Evolutionary conservation across 441 rosid genomes (phyloP).

Genomic region (Bocquillonia castaneifolia): DNA sequence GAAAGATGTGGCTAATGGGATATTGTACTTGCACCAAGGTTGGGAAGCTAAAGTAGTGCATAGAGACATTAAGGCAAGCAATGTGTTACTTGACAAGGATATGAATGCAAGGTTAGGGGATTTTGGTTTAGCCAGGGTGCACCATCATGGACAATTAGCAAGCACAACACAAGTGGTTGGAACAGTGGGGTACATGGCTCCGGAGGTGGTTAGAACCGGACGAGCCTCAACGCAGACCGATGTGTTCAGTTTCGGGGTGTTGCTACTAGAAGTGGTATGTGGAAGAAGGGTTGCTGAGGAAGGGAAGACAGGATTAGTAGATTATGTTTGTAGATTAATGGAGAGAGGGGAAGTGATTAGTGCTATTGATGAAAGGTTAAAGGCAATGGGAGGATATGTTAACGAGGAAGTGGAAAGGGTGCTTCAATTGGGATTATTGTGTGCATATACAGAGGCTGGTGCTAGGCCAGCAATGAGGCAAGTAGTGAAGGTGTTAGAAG

Average conservation of each 20-base stretch:
- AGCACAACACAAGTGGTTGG: slow-evolving; percentile 68
- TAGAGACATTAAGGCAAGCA: slow-evolving; percentile 74
- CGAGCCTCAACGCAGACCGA: slow-evolving; percentile 59
- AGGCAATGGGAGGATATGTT: slow-evolving; percentile 22
- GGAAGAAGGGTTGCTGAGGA: slow-evolving; percentile 71
- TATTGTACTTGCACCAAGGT: slow-evolving; percentile 70
- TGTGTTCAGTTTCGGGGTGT: slow-evolving; percentile 57
- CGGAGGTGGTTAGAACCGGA: slow-evolving; percentile 57
- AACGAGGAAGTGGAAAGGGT: slow-evolving; percentile 47
- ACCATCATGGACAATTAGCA: slow-evolving; percentile 44
- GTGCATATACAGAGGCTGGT: slow-evolving; percentile 53
- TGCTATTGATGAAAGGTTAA: slow-evolving; percentile 39
- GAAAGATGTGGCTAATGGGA: slow-evolving; percentile 58
- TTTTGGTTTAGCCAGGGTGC: slow-evolving; percentile 70
- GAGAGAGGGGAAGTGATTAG: slow-evolving; percentile 35
- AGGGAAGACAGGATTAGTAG: slow-evolving; percentile 51
- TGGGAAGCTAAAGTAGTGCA: slow-evolving; percentile 71
- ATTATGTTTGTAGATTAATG: slow-evolving; percentile 52
- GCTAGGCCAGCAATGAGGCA: slow-evolving; percentile 75
- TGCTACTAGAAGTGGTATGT: slow-evolving; percentile 67
- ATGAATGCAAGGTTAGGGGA: slow-evolving; percentile 69
- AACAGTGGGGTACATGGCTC: slow-evolving; percentile 71
- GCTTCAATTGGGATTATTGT: slow-evolving; percentile 59
- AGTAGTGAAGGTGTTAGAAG: slow-evolving; percentile 57
- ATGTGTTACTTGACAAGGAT: slow-evolving; percentile 67